Conservation (phyloP, 805 yeast genomes). For the Candida piceae region DNA sequence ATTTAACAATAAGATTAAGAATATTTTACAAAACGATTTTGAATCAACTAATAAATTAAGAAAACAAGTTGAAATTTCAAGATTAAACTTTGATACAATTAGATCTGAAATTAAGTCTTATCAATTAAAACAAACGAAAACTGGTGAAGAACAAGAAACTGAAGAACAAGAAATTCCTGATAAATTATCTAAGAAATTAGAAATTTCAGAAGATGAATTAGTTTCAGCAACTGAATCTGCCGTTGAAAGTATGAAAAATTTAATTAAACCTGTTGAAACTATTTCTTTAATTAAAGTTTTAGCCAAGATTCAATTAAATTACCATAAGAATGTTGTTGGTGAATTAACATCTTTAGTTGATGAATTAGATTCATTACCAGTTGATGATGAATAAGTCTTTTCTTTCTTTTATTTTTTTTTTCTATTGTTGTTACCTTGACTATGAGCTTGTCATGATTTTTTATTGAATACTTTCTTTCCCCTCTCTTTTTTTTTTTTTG, state of each 20-base stretch:
- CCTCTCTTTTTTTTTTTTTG: background rate
- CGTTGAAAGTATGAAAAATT: slow-evolving; percentile 70
- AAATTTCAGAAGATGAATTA: slow-evolving; percentile 66
- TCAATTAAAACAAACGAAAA: slow-evolving; percentile 12
- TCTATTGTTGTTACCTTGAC: too few relatives aligned
- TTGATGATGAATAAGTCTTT: slow-evolving; percentile 34
- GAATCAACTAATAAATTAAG: slow-evolving; percentile 56
- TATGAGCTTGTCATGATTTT: too few relatives aligned
- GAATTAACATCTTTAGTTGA: slow-evolving; percentile 43
- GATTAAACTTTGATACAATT: slow-evolving; percentile 64
- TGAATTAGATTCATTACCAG: slow-evolving; percentile 38
- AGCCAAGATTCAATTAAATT: slow-evolving; percentile 64
- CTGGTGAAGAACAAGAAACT: too few relatives aligned
- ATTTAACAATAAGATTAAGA: slow-evolving; percentile 52
- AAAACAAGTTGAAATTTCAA: slow-evolving; percentile 62
- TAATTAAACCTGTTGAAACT: slow-evolving; percentile 63
- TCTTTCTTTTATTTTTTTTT: background rate
- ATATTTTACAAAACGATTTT: slow-evolving; percentile 52
- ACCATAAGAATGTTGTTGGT: slow-evolving; percentile 46
- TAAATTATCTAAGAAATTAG: slow-evolving; percentile 46
- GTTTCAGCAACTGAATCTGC: slow-evolving; percentile 76
- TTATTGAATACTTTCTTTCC: background rate
- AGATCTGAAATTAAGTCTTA: slow-evolving; percentile 49
- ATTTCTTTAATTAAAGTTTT: slow-evolving; percentile 61
- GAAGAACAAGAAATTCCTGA: slow-evolving; percentile 43